Conservation (phyloP, 768 basidiomycete genomes). For the Gelatoporia subvermispora region DNA sequence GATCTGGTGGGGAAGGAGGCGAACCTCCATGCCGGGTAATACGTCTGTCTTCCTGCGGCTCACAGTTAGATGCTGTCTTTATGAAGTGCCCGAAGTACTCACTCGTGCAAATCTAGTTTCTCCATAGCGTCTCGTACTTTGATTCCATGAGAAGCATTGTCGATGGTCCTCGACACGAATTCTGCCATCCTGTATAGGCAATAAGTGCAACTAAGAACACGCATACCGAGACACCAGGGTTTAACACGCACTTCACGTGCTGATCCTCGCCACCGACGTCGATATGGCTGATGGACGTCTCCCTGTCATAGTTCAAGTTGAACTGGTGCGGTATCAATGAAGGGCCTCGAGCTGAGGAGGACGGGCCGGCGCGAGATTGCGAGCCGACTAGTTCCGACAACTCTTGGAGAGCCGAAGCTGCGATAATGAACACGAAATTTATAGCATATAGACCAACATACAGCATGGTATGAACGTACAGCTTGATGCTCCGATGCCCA, state of each 20-base stretch:
- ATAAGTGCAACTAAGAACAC: neutral
- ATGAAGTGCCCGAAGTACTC: conserved; percentile 5
- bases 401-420: neutral
- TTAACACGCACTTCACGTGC: neutral
- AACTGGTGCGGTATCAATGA: conserved; percentile 25
- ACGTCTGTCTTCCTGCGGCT: conserved; percentile 42
- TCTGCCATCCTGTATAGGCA: conserved; percentile 45
- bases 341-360: neutral
- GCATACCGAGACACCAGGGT: neutral
- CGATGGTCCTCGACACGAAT: conserved; percentile 56
- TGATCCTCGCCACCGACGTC: conserved; percentile 57
- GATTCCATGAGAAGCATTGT: conserved; percentile 49
- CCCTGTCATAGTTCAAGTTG: conserved; percentile 43
- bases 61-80: neutral
- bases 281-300: conserved; percentile 43
- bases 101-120: conserved; percentile 49
- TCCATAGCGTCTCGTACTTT: conserved; percentile 49
- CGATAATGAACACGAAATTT: too few relatives aligned
- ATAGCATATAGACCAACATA: too few relatives aligned
- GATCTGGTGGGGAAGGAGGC: conserved; percentile 67
- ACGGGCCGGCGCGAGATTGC: conserved; percentile 1
- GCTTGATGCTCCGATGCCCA: too few relatives aligned
- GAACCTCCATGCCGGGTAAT: conserved; percentile 65
- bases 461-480: too few relatives aligned
- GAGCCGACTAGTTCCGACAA: conserved; percentile 1